Percentiles rank a stretch among this genome's conserved stretches.
These are phyloP conservation scores for Linnemannia zychae DNA, from an alignment of 192 early-diverging fungal species.

Conservation along the genomic window DNA sequence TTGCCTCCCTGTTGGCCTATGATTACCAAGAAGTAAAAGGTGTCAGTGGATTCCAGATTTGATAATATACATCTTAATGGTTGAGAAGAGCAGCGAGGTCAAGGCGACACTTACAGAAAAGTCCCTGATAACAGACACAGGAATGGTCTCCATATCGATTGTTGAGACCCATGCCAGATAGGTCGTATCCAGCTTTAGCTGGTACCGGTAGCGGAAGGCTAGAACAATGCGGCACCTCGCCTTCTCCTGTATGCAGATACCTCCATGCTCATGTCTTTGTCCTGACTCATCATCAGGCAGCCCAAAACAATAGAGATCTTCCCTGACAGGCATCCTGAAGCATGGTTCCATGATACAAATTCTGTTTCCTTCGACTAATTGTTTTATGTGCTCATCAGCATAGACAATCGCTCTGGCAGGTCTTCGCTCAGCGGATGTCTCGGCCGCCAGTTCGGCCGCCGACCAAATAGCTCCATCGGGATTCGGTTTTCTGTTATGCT, in stretches of 20 bases:
- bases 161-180: constrained; percentile 1
- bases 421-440: neutral
- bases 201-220: neutral
- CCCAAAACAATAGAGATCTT: neutral
- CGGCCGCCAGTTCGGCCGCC: neutral
- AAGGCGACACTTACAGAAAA: neutral
- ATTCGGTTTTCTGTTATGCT: neutral
- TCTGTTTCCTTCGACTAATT: neutral
- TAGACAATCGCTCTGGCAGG: neutral
- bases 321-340: neutral
- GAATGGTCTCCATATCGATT: neutral
- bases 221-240: neutral
- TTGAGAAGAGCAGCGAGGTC: no score
- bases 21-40: neutral
- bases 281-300: neutral
- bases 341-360: neutral
- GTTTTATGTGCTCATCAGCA: neutral
- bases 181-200: neutral
- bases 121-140: neutral
- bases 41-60: neutral
- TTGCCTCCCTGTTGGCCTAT: neutral
- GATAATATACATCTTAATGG: no score
- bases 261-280: neutral
- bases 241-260: neutral
- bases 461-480: constrained; percentile 3